phyloP scores from a whole-genome alignment of 208 protist genomes.

The Leishmania tropica region DNA sequence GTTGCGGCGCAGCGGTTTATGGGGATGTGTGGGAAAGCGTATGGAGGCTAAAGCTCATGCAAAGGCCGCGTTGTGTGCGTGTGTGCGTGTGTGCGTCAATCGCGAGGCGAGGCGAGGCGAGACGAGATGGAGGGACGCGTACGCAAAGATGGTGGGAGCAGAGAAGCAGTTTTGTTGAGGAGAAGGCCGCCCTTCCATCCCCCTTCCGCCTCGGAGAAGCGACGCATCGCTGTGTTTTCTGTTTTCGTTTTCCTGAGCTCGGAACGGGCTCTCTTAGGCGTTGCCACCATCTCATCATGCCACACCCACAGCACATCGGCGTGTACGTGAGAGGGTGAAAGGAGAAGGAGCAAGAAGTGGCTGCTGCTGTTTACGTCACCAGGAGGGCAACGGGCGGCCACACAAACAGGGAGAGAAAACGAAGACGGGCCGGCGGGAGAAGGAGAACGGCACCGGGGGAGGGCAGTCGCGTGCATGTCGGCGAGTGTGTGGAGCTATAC shows the following conservation, averaged over 20 bases:
- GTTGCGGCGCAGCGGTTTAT: background rate
- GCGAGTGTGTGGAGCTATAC: background rate
- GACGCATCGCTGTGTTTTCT: background rate
- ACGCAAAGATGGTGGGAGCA: background rate
- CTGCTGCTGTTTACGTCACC: background rate
- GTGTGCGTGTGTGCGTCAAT: conserved; percentile 15
- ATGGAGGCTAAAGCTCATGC: background rate
- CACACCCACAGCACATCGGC: background rate
- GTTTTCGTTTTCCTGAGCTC: background rate
- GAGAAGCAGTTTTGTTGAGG: background rate
- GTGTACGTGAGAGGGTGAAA: background rate
- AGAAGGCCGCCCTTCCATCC: background rate
- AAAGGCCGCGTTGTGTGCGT: background rate
- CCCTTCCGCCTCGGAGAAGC: background rate
- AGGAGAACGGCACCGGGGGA: background rate
- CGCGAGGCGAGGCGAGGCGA: background rate
- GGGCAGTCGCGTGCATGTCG: background rate
- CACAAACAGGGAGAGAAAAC: background rate
- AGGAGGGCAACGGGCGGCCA: background rate
- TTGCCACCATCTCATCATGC: background rate
- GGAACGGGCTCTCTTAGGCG: background rate
- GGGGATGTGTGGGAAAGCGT: background rate
- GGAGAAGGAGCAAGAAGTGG: background rate
- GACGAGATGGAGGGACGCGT: background rate
- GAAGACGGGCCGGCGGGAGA: background rate